These are phyloP conservation scores for Vitis amurensis DNA, from an alignment of 164 flowering plant species.

Conservation along the genomic window DNA sequence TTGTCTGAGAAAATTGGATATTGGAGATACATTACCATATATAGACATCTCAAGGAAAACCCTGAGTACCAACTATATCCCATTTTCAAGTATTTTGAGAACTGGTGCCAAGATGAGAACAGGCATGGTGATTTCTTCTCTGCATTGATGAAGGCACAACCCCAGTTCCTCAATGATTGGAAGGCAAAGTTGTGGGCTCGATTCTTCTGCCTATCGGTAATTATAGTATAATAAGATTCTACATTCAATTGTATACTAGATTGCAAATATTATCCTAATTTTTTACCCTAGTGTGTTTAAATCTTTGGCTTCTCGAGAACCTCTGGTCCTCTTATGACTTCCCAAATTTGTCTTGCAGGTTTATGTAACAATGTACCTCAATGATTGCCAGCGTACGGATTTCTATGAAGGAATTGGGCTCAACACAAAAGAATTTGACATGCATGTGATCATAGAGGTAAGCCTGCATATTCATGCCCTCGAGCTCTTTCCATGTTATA, in stretches of 20 bases:
- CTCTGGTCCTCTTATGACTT: not conserved
- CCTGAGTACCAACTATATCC: slow-evolving; percentile 93
- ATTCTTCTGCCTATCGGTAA: slow-evolving; percentile 96
- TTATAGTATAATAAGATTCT: not conserved
- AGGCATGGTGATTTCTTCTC: slow-evolving; percentile 99
- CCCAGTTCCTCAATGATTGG: slow-evolving; percentile 98
- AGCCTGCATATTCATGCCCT: slow-evolving; percentile 3
- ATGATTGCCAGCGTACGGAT: slow-evolving; percentile 87
- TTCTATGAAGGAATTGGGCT: slow-evolving; percentile 98
- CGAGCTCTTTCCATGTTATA: not conserved
- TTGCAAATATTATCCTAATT: too few species aligned
- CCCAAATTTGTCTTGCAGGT: slow-evolving; percentile 49
- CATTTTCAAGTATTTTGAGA: slow-evolving; percentile 98
- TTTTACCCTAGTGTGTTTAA: too few species aligned
- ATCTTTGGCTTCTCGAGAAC: too few species aligned
- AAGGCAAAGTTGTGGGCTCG: slow-evolving; percentile 95
- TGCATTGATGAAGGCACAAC: slow-evolving; percentile 96
- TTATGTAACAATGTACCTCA: slow-evolving; percentile 96
- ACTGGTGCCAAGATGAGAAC: slow-evolving; percentile 99
- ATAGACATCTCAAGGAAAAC: slow-evolving; percentile 86
- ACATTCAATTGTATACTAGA: too few species aligned
- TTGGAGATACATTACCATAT: slow-evolving; percentile 97
- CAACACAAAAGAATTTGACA: slow-evolving; percentile 93
- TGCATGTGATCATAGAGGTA: slow-evolving; percentile 99
- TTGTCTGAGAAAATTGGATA: slow-evolving; percentile 97